Conservation (phyloP, 371 early-diverging fungal genomes). For the Sporodiniella umbellata region DNA sequence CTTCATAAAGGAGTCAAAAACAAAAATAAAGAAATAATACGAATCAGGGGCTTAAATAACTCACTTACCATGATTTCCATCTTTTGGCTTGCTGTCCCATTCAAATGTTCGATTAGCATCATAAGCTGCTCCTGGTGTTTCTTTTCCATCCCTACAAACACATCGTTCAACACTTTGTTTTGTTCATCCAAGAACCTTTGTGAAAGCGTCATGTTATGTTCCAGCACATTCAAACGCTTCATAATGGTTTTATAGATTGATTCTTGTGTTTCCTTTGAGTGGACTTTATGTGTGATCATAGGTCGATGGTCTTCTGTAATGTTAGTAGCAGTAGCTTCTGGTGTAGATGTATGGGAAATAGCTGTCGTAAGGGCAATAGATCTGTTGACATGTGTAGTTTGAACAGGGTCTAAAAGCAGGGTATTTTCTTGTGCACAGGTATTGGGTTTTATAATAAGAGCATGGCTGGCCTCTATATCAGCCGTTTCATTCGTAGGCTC, state of each 20-base stretch:
- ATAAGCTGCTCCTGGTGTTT: slow-evolving; percentile 60
- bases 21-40: not conserved
- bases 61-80: slow-evolving; percentile 54
- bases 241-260: slow-evolving; percentile 91
- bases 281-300: not conserved
- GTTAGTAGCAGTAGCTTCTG: not conserved
- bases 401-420: not conserved
- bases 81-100: slow-evolving; percentile 57
- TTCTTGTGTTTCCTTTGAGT: slow-evolving; percentile 43
- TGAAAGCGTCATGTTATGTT: slow-evolving; percentile 76
- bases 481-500: not conserved
- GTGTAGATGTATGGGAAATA: not conserved
- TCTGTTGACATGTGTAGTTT: not conserved
- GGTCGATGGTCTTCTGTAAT: not conserved
- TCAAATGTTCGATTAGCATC: slow-evolving; percentile 57
- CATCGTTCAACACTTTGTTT: slow-evolving; percentile 72
- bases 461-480: not conserved
- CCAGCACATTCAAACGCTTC: slow-evolving; percentile 76
- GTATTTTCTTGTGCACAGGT: not conserved
- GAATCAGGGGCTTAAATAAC: not conserved
- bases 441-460: not conserved
- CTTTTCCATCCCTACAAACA: slow-evolving; percentile 62
- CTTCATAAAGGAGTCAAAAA: too few relatives aligned
- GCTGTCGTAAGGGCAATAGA: not conserved
- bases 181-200: slow-evolving; percentile 85